These are phyloP conservation scores for Dactylellina leptospora DNA, from an alignment of 2,329 filamentous ascomycete genomes.

Conservation along the genomic window DNA sequence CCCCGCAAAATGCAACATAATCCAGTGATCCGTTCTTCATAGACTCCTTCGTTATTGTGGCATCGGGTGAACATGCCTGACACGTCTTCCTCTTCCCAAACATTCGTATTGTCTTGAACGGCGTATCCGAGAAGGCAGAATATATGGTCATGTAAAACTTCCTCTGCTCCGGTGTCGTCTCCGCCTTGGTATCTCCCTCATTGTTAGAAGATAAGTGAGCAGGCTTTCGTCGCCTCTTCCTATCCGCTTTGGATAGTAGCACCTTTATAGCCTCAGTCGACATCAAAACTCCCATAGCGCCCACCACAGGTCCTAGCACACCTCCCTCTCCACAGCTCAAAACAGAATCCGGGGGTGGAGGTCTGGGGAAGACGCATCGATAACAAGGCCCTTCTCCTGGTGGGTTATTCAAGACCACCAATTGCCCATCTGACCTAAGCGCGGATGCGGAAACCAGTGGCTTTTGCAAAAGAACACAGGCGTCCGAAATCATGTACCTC, in stretches of 20 bases:
- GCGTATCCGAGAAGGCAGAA: constrained; percentile 65
- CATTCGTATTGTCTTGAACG: constrained; percentile 79
- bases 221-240: constrained; percentile 50
- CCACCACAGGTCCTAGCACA: constrained; percentile 90
- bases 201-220: constrained; percentile 54
- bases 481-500: constrained; percentile 90
- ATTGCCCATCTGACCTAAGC: constrained; percentile 85
- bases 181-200: not conserved
- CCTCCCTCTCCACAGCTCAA: constrained; percentile 91
- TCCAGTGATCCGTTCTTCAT: constrained; percentile 75
- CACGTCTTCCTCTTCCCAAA: constrained; percentile 75
- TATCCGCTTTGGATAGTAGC: constrained; percentile 64
- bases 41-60: constrained; percentile 70
- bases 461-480: constrained; percentile 80
- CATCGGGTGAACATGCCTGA: constrained; percentile 73
- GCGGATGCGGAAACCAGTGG: constrained; percentile 89
- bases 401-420: constrained; percentile 87
- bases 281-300: constrained; percentile 90
- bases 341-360: constrained; percentile 83
- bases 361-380: constrained; percentile 87
- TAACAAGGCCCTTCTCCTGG: constrained; percentile 84
- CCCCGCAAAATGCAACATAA: constrained; percentile 86
- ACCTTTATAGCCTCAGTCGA: constrained; percentile 88
- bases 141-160: constrained; percentile 65
- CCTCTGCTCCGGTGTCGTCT: constrained; percentile 24